Evolutionary conservation across 805 yeast species (phyloP), one percentile per base, ranked within the genome.

Genomic region (Metschnikowia baotianmanensis): DNA sequence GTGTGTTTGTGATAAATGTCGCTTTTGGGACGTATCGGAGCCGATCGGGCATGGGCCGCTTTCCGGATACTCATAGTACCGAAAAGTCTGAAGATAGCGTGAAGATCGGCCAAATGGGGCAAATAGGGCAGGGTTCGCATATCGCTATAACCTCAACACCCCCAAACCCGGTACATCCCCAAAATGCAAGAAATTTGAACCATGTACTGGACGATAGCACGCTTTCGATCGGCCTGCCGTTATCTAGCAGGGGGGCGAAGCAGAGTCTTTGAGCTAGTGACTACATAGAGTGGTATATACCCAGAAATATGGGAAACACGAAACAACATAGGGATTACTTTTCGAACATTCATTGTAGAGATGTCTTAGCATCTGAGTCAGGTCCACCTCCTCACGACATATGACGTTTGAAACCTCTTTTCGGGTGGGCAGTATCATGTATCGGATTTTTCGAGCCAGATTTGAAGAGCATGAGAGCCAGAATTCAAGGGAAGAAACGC

Each of bases 1-100:
- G 80, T 3, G 58, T 82, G 22, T 55, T 74, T 7, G 62, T 74
- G 6, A 74, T 81, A 1, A 80, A 79, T 49, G 20, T 48, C 10
- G 46, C 48, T 7, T 46, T 48, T 21, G 46, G 48, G 9, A 32
- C 38, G 13, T 42, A 42, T 31, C 22, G 50, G 10, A 37, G 38
- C 30, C 47, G 33, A 28, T 13, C 32, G 16, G 34, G 34, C 6
- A 12, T 32, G 11, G 21, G 28, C 18, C 30, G 25, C 12, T 27
- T 37, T 21, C 13, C 38, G 7, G 4, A 4, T 1, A 25, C 16
- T 4, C 23, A 18, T 10, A 5, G 15, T 31, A 36, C 25, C 4
- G 21, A 29, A 20, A 9, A 3, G 6, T 8, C 3, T 9, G 8
- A 16, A 9, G n/a, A 12, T 15, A 29, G 21, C 20, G 21, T 19